phyloP scores from a whole-genome alignment of 1,284 basidiomycete species.

The Ustilago loliicola region DNA sequence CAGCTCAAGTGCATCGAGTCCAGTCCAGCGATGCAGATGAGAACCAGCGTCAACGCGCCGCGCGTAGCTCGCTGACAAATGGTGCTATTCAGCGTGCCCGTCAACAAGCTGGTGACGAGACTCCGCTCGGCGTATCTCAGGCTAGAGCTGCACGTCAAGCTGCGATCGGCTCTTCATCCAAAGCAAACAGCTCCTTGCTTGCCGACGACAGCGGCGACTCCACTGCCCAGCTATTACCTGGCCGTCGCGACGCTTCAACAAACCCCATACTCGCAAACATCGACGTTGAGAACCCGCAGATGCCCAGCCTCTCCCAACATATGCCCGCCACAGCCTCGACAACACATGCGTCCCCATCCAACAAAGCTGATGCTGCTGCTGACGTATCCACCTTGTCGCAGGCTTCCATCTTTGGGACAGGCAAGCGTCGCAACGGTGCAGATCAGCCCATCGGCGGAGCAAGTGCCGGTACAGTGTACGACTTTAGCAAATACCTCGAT shows the following conservation, averaged over 20 bases:
- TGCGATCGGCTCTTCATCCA: slow-evolving; percentile 9
- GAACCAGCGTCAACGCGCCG: slow-evolving; percentile 24
- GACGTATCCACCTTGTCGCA: slow-evolving; percentile 30
- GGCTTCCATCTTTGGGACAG: slow-evolving; percentile 38
- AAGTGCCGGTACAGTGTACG: slow-evolving; percentile 32
- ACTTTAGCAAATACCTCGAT: slow-evolving; percentile 52
- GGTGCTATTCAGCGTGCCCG: slow-evolving; percentile 45
- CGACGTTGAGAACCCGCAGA: slow-evolving; percentile 37
- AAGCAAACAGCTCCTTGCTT: slow-evolving; percentile 21
- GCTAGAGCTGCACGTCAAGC: slow-evolving; percentile 37
- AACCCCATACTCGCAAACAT: slow-evolving; percentile 25
- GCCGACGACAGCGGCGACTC: slow-evolving; percentile 40
- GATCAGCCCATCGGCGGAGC: slow-evolving; percentile 33
- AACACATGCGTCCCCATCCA: not conserved
- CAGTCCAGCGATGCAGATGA: slow-evolving; percentile 13
- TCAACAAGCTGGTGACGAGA: slow-evolving; percentile 46
- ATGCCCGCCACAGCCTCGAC: not conserved
- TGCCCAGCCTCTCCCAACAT: slow-evolving; percentile 22
- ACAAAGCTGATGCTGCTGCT: not conserved
- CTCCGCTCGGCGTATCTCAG: slow-evolving; percentile 43
- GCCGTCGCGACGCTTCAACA: slow-evolving; percentile 22
- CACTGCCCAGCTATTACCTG: slow-evolving; percentile 37
- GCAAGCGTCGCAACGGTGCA: slow-evolving; percentile 30
- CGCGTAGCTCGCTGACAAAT: slow-evolving; percentile 46
- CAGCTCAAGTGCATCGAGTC: slow-evolving; percentile 24